A percentile compares a stretch with the other conserved stretches of the same genome.
Conservation (phyloP, 257 asterid species). For the Rubia yunnanensis region DNA sequence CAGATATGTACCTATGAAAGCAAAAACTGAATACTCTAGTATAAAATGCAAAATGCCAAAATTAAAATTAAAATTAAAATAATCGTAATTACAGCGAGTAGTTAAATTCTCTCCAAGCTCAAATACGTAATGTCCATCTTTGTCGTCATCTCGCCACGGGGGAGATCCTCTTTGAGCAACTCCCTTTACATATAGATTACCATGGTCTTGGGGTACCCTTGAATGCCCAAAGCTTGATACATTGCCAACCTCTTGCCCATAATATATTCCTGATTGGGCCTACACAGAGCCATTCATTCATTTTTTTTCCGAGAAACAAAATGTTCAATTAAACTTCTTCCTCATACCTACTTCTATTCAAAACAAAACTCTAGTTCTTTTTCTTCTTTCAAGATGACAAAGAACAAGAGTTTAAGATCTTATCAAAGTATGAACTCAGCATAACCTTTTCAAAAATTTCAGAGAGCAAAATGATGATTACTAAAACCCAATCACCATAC, state of each 20-base stretch:
- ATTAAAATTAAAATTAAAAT: conserved; percentile 20
- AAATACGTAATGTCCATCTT: conserved; percentile 53
- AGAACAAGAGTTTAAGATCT: not conserved
- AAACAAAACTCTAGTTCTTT: not conserved
- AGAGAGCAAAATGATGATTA: not conserved
- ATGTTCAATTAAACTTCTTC: conserved; percentile 13
- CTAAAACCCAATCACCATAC: not conserved
- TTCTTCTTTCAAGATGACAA: not conserved
- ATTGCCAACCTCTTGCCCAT: conserved; percentile 44
- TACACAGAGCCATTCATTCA: conserved; percentile 42
- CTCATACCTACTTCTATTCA: conserved; percentile 12
- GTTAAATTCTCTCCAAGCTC: conserved; percentile 59
- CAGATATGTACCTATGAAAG: not conserved
- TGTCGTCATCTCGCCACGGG: conserved; percentile 50
- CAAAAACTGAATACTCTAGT: conserved; percentile 9
- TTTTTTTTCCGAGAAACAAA: conserved; percentile 15
- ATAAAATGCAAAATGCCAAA: conserved; percentile 5
- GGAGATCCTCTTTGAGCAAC: conserved; percentile 54
- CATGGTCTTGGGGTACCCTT: conserved; percentile 33
- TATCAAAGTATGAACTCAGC: not conserved
- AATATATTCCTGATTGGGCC: conserved; percentile 45
- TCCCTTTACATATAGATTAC: conserved; percentile 29
- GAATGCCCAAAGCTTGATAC: conserved; percentile 45
- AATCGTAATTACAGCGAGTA: conserved; percentile 43
- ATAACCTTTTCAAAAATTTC: not conserved